Evolutionary conservation across 495 filamentous ascomycete species (phyloP).

Genomic region (Melanomma pulvis-pyrius): DNA sequence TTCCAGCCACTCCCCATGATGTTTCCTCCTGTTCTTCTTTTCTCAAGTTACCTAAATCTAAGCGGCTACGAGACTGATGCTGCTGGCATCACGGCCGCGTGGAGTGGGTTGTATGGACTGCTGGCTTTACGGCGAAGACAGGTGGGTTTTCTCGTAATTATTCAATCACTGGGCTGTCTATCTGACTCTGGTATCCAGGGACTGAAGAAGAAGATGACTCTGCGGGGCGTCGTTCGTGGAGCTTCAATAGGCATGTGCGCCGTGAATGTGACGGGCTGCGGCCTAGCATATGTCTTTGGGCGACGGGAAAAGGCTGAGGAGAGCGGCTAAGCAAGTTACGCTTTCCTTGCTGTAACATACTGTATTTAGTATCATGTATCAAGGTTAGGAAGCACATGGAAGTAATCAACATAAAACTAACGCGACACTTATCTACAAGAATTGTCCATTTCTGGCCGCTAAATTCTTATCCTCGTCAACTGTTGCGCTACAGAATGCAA

Average conservation of each 20-base stretch:
- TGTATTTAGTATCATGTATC: constrained; percentile 1
- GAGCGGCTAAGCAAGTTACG: not conserved
- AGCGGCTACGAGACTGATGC: constrained; percentile 76
- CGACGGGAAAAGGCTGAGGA: constrained; percentile 39
- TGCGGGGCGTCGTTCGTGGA: constrained; percentile 71
- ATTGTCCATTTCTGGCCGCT: no score
- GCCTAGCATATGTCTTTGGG: constrained; percentile 69
- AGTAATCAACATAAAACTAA: no score
- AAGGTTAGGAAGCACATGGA: not conserved
- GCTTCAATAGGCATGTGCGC: constrained; percentile 70
- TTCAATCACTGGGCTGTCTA: not conserved
- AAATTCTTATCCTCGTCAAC: no score
- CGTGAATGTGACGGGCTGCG: constrained; percentile 70
- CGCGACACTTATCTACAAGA: no score
- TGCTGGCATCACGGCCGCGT: constrained; percentile 82
- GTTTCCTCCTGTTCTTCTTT: constrained; percentile 82
- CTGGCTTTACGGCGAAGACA: constrained; percentile 69
- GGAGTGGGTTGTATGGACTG: constrained; percentile 82
- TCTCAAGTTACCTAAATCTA: constrained; percentile 82
- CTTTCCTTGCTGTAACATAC: not conserved
- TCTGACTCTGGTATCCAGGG: constrained; percentile 34
- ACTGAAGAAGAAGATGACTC: constrained; percentile 62
- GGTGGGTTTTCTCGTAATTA: constrained; percentile 31
- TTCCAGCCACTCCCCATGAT: constrained; percentile 74
- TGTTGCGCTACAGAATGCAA: no score